Conservation (phyloP, 1,139 yeast genomes). For the Yamadazyma trypodendri region DNA sequence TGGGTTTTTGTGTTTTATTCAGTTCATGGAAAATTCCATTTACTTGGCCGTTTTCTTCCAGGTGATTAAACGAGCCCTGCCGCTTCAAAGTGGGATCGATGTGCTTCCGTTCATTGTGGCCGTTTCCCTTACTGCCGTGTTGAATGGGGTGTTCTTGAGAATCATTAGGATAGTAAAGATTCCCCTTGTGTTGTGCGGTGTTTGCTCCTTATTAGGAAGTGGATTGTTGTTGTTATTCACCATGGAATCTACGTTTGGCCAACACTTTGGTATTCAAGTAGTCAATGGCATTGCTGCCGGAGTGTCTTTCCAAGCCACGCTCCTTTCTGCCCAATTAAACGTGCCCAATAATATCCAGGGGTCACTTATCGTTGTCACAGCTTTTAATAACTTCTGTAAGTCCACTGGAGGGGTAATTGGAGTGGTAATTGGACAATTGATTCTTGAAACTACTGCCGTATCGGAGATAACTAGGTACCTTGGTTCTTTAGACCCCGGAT, state of each 20-base stretch:
- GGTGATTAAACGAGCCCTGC: constrained; percentile 44
- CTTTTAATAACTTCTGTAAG: constrained; percentile 47
- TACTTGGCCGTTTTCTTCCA: constrained; percentile 59
- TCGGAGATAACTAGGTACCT: constrained; percentile 21
- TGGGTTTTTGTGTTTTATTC: constrained; percentile 39
- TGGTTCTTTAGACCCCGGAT: constrained; percentile 12
- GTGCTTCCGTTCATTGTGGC: constrained; percentile 55
- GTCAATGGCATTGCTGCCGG: constrained; percentile 59
- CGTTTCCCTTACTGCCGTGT: constrained; percentile 47
- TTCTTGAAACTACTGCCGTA: constrained; percentile 34
- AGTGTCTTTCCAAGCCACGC: constrained; percentile 48
- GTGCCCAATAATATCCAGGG: constrained; percentile 54
- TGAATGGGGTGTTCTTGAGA: constrained; percentile 47
- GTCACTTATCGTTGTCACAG: constrained; percentile 48
- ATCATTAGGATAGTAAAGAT: constrained; percentile 50
- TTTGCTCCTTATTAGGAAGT: constrained; percentile 48
- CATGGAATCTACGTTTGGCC: constrained; percentile 30
- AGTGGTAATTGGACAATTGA: constrained; percentile 45
- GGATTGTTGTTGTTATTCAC: constrained; percentile 49
- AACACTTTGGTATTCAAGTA: constrained; percentile 53
- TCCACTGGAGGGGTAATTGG: constrained; percentile 52
- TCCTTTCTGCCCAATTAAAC: constrained; percentile 52
- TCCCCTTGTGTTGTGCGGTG: constrained; percentile 42
- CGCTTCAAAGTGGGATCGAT: constrained; percentile 60
- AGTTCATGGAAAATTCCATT: constrained; percentile 43